Evolutionary conservation across 108 stramenopile genomes (phyloP).

Genomic region (Ochromonas danica): DNA sequence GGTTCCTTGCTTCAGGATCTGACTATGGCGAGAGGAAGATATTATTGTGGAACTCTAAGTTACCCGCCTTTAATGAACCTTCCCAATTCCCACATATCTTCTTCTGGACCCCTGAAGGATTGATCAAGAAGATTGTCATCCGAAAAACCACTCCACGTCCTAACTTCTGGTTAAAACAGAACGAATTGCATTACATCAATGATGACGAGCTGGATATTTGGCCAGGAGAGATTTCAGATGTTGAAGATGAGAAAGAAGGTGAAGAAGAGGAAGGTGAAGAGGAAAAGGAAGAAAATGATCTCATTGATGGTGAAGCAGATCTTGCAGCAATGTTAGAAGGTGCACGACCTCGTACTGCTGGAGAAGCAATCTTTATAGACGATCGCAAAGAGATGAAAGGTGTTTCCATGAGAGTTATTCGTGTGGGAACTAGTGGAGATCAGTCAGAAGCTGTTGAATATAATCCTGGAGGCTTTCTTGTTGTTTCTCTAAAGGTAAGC

Average conservation of each 20-base stretch:
- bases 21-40: slow-evolving; percentile 27
- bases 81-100: slow-evolving; percentile 25
- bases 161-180: slow-evolving; percentile 21
- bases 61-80: slow-evolving; percentile 7
- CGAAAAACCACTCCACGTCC: background rate
- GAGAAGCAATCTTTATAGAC: too few species aligned
- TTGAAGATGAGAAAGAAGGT: background rate
- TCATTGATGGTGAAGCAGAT: background rate
- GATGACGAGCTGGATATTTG: slow-evolving; percentile 29
- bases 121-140: slow-evolving; percentile 25
- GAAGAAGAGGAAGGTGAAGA: slow-evolving; percentile 30
- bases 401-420: background rate
- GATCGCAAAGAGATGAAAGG: slow-evolving; percentile 16
- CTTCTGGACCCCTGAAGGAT: slow-evolving; percentile 3
- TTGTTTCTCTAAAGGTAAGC: slow-evolving; percentile 11
- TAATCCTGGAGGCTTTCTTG: slow-evolving; percentile 3
- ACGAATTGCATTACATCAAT: background rate
- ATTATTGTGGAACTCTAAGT: slow-evolving; percentile 11
- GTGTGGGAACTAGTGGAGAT: background rate
- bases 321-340: background rate
- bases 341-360: background rate
- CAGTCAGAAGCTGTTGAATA: slow-evolving; percentile 20
- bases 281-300: slow-evolving; percentile 20
- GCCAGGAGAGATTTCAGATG: slow-evolving; percentile 1
- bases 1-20: slow-evolving; percentile 21